Conservation (phyloP, 2,329 filamentous ascomycete species). For the Aspergillus aculeatinus region DNA sequence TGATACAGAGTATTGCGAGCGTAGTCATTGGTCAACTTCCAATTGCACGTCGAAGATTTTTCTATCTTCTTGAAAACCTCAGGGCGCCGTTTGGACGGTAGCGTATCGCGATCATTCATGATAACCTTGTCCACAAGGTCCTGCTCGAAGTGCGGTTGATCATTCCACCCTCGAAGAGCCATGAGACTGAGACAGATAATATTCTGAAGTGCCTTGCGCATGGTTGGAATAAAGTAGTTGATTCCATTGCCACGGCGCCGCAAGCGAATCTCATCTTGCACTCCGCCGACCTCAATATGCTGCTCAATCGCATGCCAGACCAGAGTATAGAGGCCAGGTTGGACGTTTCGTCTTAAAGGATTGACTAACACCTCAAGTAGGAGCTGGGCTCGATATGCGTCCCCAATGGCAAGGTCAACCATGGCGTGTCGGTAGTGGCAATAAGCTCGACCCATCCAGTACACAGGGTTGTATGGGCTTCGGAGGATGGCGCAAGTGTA, state of each 20-base stretch:
- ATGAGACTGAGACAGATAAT: slow-evolving; percentile 33
- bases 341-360: background rate
- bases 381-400: slow-evolving; percentile 36
- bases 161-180: slow-evolving; percentile 32
- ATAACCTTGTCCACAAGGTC: slow-evolving; percentile 18
- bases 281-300: slow-evolving; percentile 22
- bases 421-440: slow-evolving; percentile 33
- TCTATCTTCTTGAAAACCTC: background rate
- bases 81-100: background rate
- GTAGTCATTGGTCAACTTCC: background rate
- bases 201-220: slow-evolving; percentile 30
- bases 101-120: slow-evolving; percentile 13
- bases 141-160: slow-evolving; percentile 24
- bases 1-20: background rate
- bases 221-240: slow-evolving; percentile 30
- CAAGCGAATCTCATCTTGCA: slow-evolving; percentile 16
- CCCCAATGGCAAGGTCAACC: slow-evolving; percentile 40
- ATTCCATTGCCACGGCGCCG: slow-evolving; percentile 27
- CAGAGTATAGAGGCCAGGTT: slow-evolving; percentile 8
- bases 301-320: slow-evolving; percentile 36
- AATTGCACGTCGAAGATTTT: background rate
- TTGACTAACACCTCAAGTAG: slow-evolving; percentile 33
- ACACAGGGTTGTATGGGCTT: slow-evolving; percentile 39
- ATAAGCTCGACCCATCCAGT: slow-evolving; percentile 39
- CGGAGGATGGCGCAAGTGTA: slow-evolving; percentile 37